Base-by-base conservation (phyloP, 345 rosid species). In the Durio zibethinus region DNA sequence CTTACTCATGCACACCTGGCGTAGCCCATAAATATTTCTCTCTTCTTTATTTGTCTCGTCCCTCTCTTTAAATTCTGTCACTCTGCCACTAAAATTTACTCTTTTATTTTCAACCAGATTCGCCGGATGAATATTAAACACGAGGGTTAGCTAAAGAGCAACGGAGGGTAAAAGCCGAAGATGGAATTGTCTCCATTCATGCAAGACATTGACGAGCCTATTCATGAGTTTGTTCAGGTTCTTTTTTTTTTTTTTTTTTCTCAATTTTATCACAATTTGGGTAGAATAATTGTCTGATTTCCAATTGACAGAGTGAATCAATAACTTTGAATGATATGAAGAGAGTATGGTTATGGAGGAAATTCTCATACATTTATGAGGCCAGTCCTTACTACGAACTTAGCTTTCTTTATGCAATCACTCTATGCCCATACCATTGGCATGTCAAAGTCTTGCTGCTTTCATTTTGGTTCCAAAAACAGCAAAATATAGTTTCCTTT, bases 321-420 rank as follows among this genome's bases (percentile, higher is more conserved):
- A 83, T 77, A 63, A 89, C 82, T 2, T 84, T 90, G 69, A 82
- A 68, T 77, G 92, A 87, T 65, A 85, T 89, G 93, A 93, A 90
- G 90, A 85, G 80, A 23, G 77, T 90, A 16, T 91, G 97, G 94
- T 78, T 82, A 29, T 82, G 88, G 0, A 86, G 84, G 80, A 93
- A 87, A 67, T 90, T 91, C 78, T 81, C 93, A 18, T 87, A 82
- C 79, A 85, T 93, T 31, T 91, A 72, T 67, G 88, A 88, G 36
- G 94, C 93, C 48, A 75, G 80, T 35, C 94, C 90, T 50, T 50
- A n/a, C 54, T 31, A 52, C 50, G 43, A 86, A 86, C 47, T 75
- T 87, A 80, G 80, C 90, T 36, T 88, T 87, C 74, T 87, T 91
- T 78, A 87, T 89, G 89, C 97, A 91, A 78, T 88, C 97, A 40